phyloP scores from a whole-genome alignment of 768 basidiomycete species.

The Pisolithus orientalis region DNA sequence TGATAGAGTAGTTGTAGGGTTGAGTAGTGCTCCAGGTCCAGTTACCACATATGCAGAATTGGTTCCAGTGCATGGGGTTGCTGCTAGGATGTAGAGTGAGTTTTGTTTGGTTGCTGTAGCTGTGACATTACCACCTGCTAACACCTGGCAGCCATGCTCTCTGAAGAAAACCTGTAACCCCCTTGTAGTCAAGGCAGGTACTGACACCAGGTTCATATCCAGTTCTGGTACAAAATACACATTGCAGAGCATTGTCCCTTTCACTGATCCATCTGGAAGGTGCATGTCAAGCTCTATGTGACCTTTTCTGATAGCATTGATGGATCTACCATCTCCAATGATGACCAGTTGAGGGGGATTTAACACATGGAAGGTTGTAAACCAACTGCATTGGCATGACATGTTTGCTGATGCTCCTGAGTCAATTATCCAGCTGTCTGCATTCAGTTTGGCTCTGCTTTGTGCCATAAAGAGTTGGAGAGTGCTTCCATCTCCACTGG shows the following conservation, averaged over 20 bases:
- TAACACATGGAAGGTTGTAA: not conserved
- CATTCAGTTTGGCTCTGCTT: not conserved
- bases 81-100: conserved; percentile 2
- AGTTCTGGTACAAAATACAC: conserved; percentile 2
- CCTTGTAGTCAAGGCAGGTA: conserved; percentile 5
- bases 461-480: too few relatives aligned
- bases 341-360: not conserved
- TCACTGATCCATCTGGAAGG: not conserved
- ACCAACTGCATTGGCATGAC: not conserved
- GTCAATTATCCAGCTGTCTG: conserved; percentile 1
- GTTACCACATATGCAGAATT: not conserved
- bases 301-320: conserved; percentile 1
- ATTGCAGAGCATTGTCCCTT: not conserved
- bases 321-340: conserved; percentile 1
- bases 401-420: conserved; percentile 2
- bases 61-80: not conserved
- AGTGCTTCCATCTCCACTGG: too few relatives aligned
- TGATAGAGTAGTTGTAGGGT: not conserved
- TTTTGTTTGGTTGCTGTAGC: not conserved
- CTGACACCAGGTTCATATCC: conserved; percentile 14
- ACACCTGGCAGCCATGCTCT: not conserved
- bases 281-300: not conserved
- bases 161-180: not conserved
- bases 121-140: not conserved
- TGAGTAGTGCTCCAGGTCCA: not conserved